Base-by-base conservation (phyloP, 2,329 filamentous ascomycete genomes). In the Pyricularia sp. region DNA sequence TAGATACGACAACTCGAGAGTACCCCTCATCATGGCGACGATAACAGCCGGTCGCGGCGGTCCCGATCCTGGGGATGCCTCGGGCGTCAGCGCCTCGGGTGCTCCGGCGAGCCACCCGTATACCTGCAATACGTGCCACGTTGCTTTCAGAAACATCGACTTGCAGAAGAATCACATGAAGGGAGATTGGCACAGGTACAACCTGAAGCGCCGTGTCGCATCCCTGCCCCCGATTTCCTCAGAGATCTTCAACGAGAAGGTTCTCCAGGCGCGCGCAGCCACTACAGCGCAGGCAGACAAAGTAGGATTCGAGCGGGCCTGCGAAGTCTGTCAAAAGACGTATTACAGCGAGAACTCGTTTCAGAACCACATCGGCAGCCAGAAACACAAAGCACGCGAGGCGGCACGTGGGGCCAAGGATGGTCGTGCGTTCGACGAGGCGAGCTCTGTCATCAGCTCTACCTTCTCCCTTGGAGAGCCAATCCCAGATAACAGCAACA, bases 121-220 rank as follows among this genome's bases (percentile, higher is more conserved):
- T 81, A 98, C 94, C 69, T 99, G 95, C 88, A 99, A 98, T 80
- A 95, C 94, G 70, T 99, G 95, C 78, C 93, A 97, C 78, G 94
- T 99, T 74, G 95, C 94, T 68, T 99, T 98, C 81, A 90, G 94
- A 73, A 93, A 92, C 77, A 93, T 92, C 78, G 94, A 98, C 77
- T 85, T 96, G 69, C 95, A 99, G 81, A 90, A 95, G 78, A 90
- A 88, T 55, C 95, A 99, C 78, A 99, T 99, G 95, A 93, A 95
- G 79, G 95, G 91, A 74, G 95, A 99, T 82, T 99, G 95, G 95
- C 94, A 99, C 91, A 90, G 95, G 72, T 97, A 97, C 81, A 99
- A 99, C 79, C 87, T 98, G 75, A 97, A 98, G 83, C 92, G 95
- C 74, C 90, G 94, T 75, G 92, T 98, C 69, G 93, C 94, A 61